Conservation (phyloP, 1,284 basidiomycete genomes). For the Ustilago tritici region DNA sequence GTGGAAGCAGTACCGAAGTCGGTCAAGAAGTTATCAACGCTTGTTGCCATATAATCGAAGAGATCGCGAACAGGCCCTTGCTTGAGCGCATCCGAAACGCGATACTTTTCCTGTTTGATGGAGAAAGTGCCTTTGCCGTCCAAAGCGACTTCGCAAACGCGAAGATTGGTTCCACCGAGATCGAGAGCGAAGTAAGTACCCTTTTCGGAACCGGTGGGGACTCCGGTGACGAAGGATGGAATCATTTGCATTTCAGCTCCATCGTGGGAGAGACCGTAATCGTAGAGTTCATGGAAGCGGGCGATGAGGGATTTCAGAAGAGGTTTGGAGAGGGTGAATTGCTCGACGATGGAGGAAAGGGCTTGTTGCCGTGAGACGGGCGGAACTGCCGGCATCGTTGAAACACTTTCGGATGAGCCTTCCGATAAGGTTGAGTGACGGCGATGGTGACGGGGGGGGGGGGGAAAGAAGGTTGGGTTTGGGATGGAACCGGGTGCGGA, state of each 20-base stretch:
- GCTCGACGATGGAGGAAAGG: constrained; percentile 42
- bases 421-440: background rate
- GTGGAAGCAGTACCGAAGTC: constrained; percentile 72
- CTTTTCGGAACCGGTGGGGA: constrained; percentile 62
- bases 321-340: constrained; percentile 53
- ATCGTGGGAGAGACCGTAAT: constrained; percentile 56
- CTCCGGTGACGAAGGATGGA: constrained; percentile 63
- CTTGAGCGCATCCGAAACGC: constrained; percentile 65
- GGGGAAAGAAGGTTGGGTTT: background rate
- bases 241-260: constrained; percentile 67
- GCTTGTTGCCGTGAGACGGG: constrained; percentile 42
- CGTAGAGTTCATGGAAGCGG: constrained; percentile 58
- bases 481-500: background rate
- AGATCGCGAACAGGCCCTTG: constrained; percentile 56
- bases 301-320: constrained; percentile 50
- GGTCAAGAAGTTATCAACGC: constrained; percentile 93
- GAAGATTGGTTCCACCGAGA: constrained; percentile 71
- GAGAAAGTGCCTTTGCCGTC: constrained; percentile 87
- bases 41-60: constrained; percentile 88
- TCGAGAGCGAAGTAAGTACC: constrained; percentile 67
- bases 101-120: constrained; percentile 74
- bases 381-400: constrained; percentile 53
- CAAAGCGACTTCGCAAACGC: constrained; percentile 92
- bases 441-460: background rate
- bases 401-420: background rate